Base-by-base conservation (phyloP, 139 green algal species). In the Chlorokybus atmophyticus region DNA sequence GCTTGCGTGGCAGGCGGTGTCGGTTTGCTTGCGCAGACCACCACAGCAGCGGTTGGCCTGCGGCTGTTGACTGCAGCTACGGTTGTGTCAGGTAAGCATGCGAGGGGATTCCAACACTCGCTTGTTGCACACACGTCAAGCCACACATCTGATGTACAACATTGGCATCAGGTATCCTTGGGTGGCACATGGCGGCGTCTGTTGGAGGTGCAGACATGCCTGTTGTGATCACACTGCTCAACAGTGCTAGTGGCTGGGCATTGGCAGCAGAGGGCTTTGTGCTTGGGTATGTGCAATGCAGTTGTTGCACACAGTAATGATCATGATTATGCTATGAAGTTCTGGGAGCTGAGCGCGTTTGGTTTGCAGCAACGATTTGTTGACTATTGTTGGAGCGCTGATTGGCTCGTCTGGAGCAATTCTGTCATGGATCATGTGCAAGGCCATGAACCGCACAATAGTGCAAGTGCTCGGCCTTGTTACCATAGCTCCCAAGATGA, bases 361-460 rank as follows among this genome's bases (percentile, higher is more conserved):
- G n/a, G n/a, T n/a, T n/a, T n/a, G n/a, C 19, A 53, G 58, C 57
- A 70, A 70, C 38, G 5, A 67, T 30, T 8, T 70, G 39, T 31
- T 70, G 30, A 62, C 61, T 3, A 42, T 40, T 14, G 62, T 52
- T 2, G 62, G 62, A 21, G 39, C 57, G 10, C 47, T 70, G 4
- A 60, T 70, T 3, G 62, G 62, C 40, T 58, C 57, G 28, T 39
- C 19, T 7, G 62, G 62, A 27, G 57, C 54, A 4, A 67, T 70
- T 24, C 62, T 70, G 6, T 61, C 56, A 23, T 67, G 59, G 31
- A 59, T 70, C 35, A 70, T 70, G 62, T 70, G 62, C 62, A 62
- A 67, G 39, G 62, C 62, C 10, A 70, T 70, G 62, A 70, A 70
- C 55, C 62, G 62, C 35, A 41, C 29, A n/a, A n/a, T n/a, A n/a